Base-by-base conservation (phyloP, 768 basidiomycete genomes). In the Cubamyces lactineus region DNA sequence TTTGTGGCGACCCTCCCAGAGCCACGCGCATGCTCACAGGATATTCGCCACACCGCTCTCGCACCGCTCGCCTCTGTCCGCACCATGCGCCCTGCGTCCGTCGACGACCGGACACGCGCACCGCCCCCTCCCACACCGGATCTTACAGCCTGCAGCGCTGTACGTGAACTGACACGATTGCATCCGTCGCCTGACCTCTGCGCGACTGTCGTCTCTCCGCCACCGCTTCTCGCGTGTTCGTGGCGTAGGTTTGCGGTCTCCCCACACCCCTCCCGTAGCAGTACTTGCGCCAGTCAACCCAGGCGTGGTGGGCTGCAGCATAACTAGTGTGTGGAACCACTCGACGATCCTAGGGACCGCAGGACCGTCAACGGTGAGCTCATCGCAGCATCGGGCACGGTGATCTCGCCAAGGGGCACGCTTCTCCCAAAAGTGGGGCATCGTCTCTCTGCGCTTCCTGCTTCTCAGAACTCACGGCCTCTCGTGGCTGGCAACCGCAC, bases 171-270 rank as follows among this genome's bases (percentile, higher is more conserved):
- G 49, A 16, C 57, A 45, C 34, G 49, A 59, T 59, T 23, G 28
- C n/a, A 41, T 45, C 57, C 49, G 57, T 59, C 57, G 57, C 57
- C 49, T 59, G 57, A 59, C 57, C 57, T 7, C 49, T 23, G 17
- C 48, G 40, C 48, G 23, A 28, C 51, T 40, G 51, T 53, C 51
- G 39, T 24, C n/a, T 39, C 13, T 19, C 57, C 39, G 40, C 50
- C 49, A 39, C 49, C 49, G 26, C 19, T 43, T 34, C 34, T 34
- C 6, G 34, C 34, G 34, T 34, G 34, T 34, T 59, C 57, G 57
- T 59, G 57, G 57, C 49, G 57, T 59, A 59, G 28, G 57, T 59
- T 59, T 24, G 57, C n/a, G 39, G 41, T 12, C 57, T 43, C 17
- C 17, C 40, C 57, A 19, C 17, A 40, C 13, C 48, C 17, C 57